Percentiles rank a stretch among this genome's conserved stretches.
Conservation (phyloP, 139 green algal species). For the Raphidocelis subcapitata region DNA sequence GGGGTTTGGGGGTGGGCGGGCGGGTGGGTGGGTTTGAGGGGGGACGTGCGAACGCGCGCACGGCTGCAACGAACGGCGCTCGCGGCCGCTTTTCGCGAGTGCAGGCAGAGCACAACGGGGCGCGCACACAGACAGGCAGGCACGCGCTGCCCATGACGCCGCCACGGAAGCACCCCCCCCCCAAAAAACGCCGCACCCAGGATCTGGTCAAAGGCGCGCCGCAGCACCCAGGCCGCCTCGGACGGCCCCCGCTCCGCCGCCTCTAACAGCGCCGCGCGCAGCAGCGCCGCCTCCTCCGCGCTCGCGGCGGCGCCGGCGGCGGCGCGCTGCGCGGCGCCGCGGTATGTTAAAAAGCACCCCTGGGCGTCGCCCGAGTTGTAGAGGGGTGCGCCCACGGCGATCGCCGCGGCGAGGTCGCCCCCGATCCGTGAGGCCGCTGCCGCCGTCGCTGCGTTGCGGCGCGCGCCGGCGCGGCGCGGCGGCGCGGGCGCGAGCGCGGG, state of each 20-base stretch:
- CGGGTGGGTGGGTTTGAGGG: too few species aligned
- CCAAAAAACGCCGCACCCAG: conserved; percentile 9
- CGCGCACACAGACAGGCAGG: too few species aligned
- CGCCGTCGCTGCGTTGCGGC: too few species aligned
- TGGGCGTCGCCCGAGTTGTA: conserved; percentile 11
- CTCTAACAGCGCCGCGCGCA: neutral
- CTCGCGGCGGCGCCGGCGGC: neutral
- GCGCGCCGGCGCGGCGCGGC: too few species aligned
- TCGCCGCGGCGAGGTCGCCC: neutral
- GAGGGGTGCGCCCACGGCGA: neutral
- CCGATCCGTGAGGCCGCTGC: too few species aligned
- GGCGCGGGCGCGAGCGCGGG: too few species aligned
- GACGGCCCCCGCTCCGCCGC: neutral
- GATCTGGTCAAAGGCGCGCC: conserved; percentile 25
- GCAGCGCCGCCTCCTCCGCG: too few species aligned
- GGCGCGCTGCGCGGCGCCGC: neutral
- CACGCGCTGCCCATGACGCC: neutral
- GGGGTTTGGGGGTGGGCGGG: too few species aligned
- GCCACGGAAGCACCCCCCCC: neutral
- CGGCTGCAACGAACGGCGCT: too few species aligned
- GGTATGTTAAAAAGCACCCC: neutral
- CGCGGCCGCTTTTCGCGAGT: too few species aligned
- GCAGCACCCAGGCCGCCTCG: conserved; percentile 20
- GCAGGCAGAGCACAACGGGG: too few species aligned
- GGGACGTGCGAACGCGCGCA: too few species aligned